Conservation (phyloP, 192 early-diverging fungal genomes). For the Obelidium mucronatum region DNA sequence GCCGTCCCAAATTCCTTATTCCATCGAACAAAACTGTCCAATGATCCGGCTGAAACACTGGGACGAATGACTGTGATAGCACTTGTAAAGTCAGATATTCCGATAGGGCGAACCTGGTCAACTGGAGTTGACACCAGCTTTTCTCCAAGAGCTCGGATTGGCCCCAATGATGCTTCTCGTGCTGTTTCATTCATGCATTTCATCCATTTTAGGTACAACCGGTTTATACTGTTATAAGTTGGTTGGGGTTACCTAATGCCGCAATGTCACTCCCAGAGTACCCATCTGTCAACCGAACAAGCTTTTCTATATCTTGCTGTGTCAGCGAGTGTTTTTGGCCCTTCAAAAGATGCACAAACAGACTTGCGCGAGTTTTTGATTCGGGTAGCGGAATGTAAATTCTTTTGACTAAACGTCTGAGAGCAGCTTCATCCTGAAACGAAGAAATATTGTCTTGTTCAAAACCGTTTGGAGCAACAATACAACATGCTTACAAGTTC, state of each 20-base stretch:
- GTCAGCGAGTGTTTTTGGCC: slow-evolving; percentile 47
- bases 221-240: not conserved
- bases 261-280: slow-evolving; percentile 64
- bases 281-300: slow-evolving; percentile 50
- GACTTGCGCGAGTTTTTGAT: slow-evolving; percentile 43
- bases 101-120: slow-evolving; percentile 52
- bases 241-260: slow-evolving; percentile 49
- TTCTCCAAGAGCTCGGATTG: slow-evolving; percentile 56
- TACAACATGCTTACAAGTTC: slow-evolving; percentile 46
- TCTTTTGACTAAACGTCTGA: slow-evolving; percentile 59
- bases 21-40: slow-evolving; percentile 53
- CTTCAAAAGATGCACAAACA: slow-evolving; percentile 49
- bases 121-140: slow-evolving; percentile 44
- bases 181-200: slow-evolving; percentile 37
- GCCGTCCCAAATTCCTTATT: slow-evolving; percentile 52
- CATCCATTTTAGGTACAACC: slow-evolving; percentile 8
- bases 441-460: not conserved
- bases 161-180: slow-evolving; percentile 61
- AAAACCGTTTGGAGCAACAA: not conserved
- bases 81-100: slow-evolving; percentile 44
- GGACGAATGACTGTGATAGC: slow-evolving; percentile 52
- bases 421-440: slow-evolving; percentile 58
- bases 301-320: slow-evolving; percentile 36
- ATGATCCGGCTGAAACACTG: slow-evolving; percentile 42
- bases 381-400: slow-evolving; percentile 69